Conservation (phyloP, 805 yeast species). For the Vanderwaltozyma verrucispora region DNA sequence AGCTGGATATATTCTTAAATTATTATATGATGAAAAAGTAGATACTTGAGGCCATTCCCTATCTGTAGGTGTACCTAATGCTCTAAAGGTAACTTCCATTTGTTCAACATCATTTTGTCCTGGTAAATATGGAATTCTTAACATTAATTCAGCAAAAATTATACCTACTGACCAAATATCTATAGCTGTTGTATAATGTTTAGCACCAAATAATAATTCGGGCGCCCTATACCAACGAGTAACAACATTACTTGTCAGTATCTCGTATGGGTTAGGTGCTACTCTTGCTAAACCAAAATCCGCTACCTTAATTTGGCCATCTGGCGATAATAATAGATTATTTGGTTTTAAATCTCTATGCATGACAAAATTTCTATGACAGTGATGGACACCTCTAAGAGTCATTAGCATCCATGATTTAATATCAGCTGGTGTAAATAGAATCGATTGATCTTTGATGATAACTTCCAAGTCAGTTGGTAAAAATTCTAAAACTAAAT, state of each 20-base stretch:
- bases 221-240: conserved; percentile 99
- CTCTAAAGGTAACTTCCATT: conserved; percentile 85
- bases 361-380: conserved; percentile 81
- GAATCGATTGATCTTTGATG: conserved; percentile 64
- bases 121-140: conserved; percentile 89
- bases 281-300: conserved; percentile 85
- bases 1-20: conserved; percentile 66
- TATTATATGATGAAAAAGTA: conserved; percentile 63
- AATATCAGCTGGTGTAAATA: conserved; percentile 78
- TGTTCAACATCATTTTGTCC: conserved; percentile 89
- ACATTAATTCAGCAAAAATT: conserved; percentile 92
- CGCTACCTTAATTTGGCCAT: conserved; percentile 84
- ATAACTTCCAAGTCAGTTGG: conserved; percentile 88
- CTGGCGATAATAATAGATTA: conserved; percentile 76
- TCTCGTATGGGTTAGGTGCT: conserved; percentile 65
- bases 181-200: conserved; percentile 79
- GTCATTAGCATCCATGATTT: conserved; percentile 95
- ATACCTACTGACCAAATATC: conserved; percentile 97
- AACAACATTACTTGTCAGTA: conserved; percentile 85
- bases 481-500: conserved; percentile 83
- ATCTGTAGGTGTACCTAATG: conserved; percentile 93
- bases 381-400: conserved; percentile 86
- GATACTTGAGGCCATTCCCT: conserved; percentile 86
- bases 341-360: conserved; percentile 94
- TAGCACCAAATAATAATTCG: conserved; percentile 78